A percentile compares a stretch with the other conserved stretches of the same genome.
Evolutionary conservation across 2,329 filamentous ascomycete genomes (phyloP).

Genomic region (Alternaria infectoria): DNA sequence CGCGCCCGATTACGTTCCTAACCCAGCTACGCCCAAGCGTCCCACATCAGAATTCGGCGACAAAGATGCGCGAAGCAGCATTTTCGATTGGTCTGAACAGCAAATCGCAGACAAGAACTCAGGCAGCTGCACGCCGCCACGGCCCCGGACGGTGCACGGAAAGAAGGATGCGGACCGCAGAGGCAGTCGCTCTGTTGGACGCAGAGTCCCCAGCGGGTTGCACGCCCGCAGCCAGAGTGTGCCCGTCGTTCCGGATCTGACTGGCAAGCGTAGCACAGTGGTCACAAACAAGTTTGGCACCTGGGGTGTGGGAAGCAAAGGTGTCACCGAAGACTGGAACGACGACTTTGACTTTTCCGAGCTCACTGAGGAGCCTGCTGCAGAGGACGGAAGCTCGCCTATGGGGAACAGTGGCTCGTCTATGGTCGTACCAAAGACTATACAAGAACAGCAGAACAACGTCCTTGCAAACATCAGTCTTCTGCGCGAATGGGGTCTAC

Average conservation of each 20-base stretch:
- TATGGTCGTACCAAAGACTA: constrained; percentile 79
- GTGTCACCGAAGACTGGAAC: constrained; percentile 85
- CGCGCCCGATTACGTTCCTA: constrained; percentile 42
- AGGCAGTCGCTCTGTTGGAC: constrained; percentile 70
- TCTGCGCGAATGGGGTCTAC: constrained; percentile 77
- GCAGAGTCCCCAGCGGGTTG: constrained; percentile 70
- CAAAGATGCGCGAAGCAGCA: constrained; percentile 63
- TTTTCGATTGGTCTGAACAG: constrained; percentile 82
- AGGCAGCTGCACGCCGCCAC: constrained; percentile 62
- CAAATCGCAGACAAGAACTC: constrained; percentile 67
- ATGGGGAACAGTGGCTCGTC: constrained; percentile 53
- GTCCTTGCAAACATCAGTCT: constrained; percentile 85
- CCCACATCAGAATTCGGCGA: constrained; percentile 46
- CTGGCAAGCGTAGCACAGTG: constrained; percentile 60
- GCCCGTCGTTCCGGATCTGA: constrained; percentile 69
- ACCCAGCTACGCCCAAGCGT: constrained; percentile 48
- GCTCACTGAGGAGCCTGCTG: constrained; percentile 48
- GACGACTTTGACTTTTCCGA: constrained; percentile 83
- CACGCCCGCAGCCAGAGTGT: constrained; percentile 84
- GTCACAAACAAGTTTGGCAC: constrained; percentile 76
- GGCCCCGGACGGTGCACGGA: constrained; percentile 77
- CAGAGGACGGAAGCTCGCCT: constrained; percentile 45
- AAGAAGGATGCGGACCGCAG: constrained; percentile 75
- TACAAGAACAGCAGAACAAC: constrained; percentile 80
- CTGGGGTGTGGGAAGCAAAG: constrained; percentile 81